Conservation (phyloP, 2,329 filamentous ascomycete species). For the Curvularia eragrostidis region DNA sequence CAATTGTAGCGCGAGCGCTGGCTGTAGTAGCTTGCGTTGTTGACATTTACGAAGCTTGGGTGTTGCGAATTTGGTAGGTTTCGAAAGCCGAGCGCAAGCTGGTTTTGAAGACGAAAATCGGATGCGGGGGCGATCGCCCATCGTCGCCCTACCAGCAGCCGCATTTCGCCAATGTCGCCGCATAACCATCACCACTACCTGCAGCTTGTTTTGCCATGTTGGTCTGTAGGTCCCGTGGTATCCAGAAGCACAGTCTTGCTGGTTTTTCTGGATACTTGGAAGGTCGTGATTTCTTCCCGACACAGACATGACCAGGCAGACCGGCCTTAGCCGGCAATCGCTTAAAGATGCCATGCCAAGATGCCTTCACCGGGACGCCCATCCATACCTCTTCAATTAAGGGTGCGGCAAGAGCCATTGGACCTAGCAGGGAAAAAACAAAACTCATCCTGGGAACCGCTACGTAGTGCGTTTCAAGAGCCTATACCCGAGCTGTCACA, state of each 20-base stretch:
- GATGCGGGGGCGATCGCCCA: constrained; percentile 8
- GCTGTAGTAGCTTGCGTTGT: constrained; percentile 9
- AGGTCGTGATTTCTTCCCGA: background rate
- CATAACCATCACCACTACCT: background rate
- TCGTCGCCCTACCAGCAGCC: background rate
- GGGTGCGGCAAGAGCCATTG: background rate
- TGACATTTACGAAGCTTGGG: background rate
- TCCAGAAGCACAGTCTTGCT: background rate
- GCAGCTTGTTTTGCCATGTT: background rate
- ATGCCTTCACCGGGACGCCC: background rate
- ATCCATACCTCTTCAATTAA: background rate
- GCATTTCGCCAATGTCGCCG: constrained; percentile 1
- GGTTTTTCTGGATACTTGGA: background rate
- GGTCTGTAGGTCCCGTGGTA: no score
- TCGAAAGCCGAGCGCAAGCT: background rate
- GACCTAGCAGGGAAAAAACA: background rate
- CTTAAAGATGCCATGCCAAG: background rate
- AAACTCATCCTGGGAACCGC: background rate
- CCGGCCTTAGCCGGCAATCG: background rate
- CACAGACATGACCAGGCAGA: background rate
- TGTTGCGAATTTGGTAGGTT: constrained; percentile 7
- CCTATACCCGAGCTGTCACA: constrained; percentile 19
- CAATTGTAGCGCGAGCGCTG: constrained; percentile 12
- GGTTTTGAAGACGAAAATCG: constrained; percentile 3
- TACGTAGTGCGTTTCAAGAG: background rate